Evolutionary conservation across 2,329 filamentous ascomycete genomes (phyloP).

Genomic region (Coleophoma cylindrospora): DNA sequence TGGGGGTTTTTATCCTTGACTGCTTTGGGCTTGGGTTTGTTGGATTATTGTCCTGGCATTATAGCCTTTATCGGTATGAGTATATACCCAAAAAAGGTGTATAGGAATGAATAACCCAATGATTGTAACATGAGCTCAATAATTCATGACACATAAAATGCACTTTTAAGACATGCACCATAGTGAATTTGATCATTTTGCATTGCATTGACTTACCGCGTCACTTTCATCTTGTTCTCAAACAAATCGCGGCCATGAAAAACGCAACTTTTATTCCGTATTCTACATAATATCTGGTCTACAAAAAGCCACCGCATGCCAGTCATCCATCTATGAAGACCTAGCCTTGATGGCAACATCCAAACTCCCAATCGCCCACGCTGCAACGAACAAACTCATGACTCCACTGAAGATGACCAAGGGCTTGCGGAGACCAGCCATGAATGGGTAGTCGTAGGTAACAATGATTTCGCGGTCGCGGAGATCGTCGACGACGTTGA

Average conservation of each 20-base stretch:
- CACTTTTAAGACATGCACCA: too few species aligned
- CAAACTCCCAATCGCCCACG: conserved; percentile 62
- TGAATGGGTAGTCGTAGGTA: conserved; percentile 77
- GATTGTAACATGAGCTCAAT: too few species aligned
- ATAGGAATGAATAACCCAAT: too few species aligned
- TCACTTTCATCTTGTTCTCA: not conserved
- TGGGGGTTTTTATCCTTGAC: too few species aligned
- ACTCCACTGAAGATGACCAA: conserved; percentile 72
- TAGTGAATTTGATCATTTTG: too few species aligned
- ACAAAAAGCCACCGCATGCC: conserved; percentile 1
- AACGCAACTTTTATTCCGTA: conserved; percentile 6
- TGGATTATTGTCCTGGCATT: too few species aligned
- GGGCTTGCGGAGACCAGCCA: conserved; percentile 78
- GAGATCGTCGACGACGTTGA: conserved; percentile 87
- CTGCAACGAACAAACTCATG: conserved; percentile 66
- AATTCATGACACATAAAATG: too few species aligned
- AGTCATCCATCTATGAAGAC: conserved; percentile 8
- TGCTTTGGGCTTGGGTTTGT: too few species aligned
- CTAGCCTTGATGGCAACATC: conserved; percentile 24
- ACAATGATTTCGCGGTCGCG: conserved; percentile 79
- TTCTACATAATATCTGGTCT: conserved; percentile 12
- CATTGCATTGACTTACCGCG: not conserved
- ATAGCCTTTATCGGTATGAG: too few species aligned
- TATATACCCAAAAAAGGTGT: too few species aligned
- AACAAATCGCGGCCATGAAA: not conserved